phyloP scores from a whole-genome alignment of 2,329 filamentous ascomycete species.

The Calonectria pseudoreteaudii region DNA sequence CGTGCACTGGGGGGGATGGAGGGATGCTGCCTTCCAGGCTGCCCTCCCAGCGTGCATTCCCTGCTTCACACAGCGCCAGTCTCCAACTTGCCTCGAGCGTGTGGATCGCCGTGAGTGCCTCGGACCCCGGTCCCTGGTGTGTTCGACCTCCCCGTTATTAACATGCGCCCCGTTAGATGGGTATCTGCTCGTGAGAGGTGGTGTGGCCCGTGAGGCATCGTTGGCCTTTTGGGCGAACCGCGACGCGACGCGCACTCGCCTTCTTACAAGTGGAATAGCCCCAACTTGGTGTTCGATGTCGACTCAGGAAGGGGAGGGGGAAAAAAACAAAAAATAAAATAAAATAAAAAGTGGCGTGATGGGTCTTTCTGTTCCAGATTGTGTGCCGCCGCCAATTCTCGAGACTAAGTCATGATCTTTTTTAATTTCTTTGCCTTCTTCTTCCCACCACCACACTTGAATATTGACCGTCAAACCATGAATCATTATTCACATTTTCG shows the following conservation, averaged over 20 bases:
- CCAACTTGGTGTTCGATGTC: neutral
- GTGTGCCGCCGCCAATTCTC: neutral
- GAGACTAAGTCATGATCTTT: neutral
- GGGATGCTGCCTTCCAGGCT: constrained; percentile 19
- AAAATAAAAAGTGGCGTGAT: neutral
- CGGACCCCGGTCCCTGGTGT: constrained; percentile 21
- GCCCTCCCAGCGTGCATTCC: neutral
- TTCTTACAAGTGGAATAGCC: neutral
- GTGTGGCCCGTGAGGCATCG: constrained; percentile 16
- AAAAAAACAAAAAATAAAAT: no score
- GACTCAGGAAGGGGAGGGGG: neutral
- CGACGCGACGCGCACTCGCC: constrained; percentile 26
- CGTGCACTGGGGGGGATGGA: neutral
- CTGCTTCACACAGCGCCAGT: constrained; percentile 13
- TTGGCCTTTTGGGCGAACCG: constrained; percentile 21
- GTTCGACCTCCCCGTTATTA: constrained; percentile 3
- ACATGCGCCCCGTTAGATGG: constrained; percentile 11
- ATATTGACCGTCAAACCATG: neutral
- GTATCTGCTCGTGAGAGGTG: constrained; percentile 8
- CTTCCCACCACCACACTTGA: neutral
- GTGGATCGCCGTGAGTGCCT: constrained; percentile 22
- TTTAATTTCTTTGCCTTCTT: neutral
- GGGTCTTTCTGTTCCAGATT: neutral
- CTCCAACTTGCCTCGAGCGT: constrained; percentile 18
- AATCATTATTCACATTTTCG: constrained; percentile 6